Base-by-base conservation (phyloP, 768 basidiomycete genomes). In the Tylopilus vinaceipallidus region DNA sequence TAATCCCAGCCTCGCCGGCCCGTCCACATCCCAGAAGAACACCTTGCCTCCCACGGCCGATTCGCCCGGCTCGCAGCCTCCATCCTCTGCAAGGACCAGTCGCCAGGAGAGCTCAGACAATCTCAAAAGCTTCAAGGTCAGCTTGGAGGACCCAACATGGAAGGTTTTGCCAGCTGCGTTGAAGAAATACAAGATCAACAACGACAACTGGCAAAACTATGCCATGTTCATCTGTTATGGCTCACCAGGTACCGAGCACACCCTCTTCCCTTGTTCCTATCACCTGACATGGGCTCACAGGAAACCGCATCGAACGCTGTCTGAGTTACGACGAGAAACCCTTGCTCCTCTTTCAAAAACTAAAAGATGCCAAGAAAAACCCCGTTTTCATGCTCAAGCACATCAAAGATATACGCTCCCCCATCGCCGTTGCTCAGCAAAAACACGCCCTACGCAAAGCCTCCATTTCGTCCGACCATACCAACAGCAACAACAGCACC, bases 221-320 rank as follows among this genome's bases (percentile, higher is more conserved):
- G 97, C 97, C 24, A 90, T 99, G 87, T 99, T 99, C 72, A 98
- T 99, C 53, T 98, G 95, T 60, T 98, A 95, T 68, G 95, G 95
- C 11, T 86, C 87, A 45, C 76, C 93, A 45, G 92, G 95, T 93
- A 63, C 58, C 26, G 26, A 6, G 27, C 9, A 6, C 17, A 23
- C 12, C 4, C 9, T 16, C 11, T 24, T 19, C 40, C 3, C 19
- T 40, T 22, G 22, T 50, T 34, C 29, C n/a, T n/a, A 54, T 14
- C 35, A 7, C 37, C 9, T 11, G 16, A 36, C 27, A n/a, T n/a
- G n/a, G n/a, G n/a, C 23, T 41, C 20, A 6, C 53, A 88, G 84
- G 82, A 50, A 84, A 83, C 59, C 83, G 86, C 20, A 83, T 84
- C 71, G 97, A 99, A 68, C 85, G 97, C 29, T 99, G 97, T 71